A percentile compares a stretch with the other conserved stretches of the same genome.
Conservation (phyloP, 345 rosid genomes). For the Lumnitzera littorea region DNA sequence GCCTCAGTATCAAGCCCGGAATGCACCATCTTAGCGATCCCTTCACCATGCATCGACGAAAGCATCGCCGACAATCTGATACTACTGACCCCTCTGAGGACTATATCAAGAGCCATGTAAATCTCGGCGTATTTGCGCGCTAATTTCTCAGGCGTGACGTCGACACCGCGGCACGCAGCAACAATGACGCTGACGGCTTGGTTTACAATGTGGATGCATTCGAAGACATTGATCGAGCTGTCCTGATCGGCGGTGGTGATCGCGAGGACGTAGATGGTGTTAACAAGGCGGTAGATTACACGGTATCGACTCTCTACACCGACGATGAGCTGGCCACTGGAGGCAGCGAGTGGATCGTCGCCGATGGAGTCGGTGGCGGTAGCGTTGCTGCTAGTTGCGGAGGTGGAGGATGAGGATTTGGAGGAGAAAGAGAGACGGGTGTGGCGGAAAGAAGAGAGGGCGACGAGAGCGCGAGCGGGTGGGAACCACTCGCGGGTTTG, state of each 20-base stretch:
- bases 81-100: slow-evolving; percentile 81
- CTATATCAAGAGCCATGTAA: slow-evolving; percentile 96
- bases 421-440: slow-evolving; percentile 75
- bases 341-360: slow-evolving; percentile 93
- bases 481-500: slow-evolving; percentile 97
- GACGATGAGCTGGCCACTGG: slow-evolving; percentile 91
- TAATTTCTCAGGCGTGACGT: slow-evolving; percentile 95
- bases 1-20: slow-evolving; percentile 82
- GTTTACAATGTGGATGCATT: slow-evolving; percentile 91
- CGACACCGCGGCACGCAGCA: slow-evolving; percentile 98
- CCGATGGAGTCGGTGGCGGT: slow-evolving; percentile 44
- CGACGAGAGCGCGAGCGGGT: slow-evolving; percentile 84
- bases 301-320: slow-evolving; percentile 97
- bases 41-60: slow-evolving; percentile 90
- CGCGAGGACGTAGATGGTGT: slow-evolving; percentile 87
- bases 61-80: slow-evolving; percentile 94
- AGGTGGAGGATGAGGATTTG: slow-evolving; percentile 19
- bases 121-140: slow-evolving; percentile 86
- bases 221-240: slow-evolving; percentile 80
- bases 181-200: slow-evolving; percentile 96
- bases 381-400: slow-evolving; percentile 22
- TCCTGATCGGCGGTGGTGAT: slow-evolving; percentile 84
- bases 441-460: slow-evolving; percentile 89
- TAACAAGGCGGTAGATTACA: slow-evolving; percentile 87
- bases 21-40: slow-evolving; percentile 97